These are phyloP conservation scores for Lepraria neglecta DNA, from an alignment of 495 filamentous ascomycete genomes.

Conservation along the genomic window DNA sequence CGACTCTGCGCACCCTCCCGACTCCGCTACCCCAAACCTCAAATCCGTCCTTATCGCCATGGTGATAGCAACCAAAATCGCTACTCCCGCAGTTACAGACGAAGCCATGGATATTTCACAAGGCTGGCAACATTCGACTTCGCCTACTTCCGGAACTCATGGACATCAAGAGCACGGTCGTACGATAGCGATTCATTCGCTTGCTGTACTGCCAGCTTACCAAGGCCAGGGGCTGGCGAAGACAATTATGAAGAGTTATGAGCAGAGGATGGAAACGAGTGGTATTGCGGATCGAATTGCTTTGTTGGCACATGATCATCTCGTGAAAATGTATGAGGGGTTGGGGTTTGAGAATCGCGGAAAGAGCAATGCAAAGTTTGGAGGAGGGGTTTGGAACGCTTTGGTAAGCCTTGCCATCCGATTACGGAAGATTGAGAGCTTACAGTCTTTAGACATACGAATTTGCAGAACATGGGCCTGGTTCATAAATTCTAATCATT, in stretches of 20 bases:
- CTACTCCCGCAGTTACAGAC: slow-evolving; percentile 59
- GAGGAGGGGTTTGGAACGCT: slow-evolving; percentile 76
- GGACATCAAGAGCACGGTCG: slow-evolving; percentile 64
- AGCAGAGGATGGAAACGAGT: slow-evolving; percentile 61
- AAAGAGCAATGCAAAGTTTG: slow-evolving; percentile 58
- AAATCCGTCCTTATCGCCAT: slow-evolving; percentile 67
- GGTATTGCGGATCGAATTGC: slow-evolving; percentile 65
- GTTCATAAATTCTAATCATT: slow-evolving; percentile 1
- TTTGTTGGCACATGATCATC: slow-evolving; percentile 66
- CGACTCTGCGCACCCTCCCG: slow-evolving; percentile 40
- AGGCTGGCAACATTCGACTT: slow-evolving; percentile 48
- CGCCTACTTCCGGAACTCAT: slow-evolving; percentile 18
- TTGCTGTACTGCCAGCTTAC: slow-evolving; percentile 69
- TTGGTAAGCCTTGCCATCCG: slow-evolving; percentile 10
- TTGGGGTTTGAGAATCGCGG: slow-evolving; percentile 69
- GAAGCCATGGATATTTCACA: slow-evolving; percentile 65
- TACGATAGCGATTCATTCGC: slow-evolving; percentile 74
- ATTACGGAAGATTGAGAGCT: neutral
- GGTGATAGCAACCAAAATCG: slow-evolving; percentile 67
- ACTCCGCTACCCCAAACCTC: slow-evolving; percentile 44
- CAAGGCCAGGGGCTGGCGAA: slow-evolving; percentile 71
- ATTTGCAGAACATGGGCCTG: slow-evolving; percentile 4
- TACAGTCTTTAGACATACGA: slow-evolving; percentile 1
- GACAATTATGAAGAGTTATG: slow-evolving; percentile 67
- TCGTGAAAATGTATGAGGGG: slow-evolving; percentile 68